Percentiles rank a stretch among this genome's conserved stretches.
These are phyloP conservation scores for Tolypocladium ophioglossoides DNA, from an alignment of 2,329 filamentous ascomycete genomes.

Conservation along the genomic window DNA sequence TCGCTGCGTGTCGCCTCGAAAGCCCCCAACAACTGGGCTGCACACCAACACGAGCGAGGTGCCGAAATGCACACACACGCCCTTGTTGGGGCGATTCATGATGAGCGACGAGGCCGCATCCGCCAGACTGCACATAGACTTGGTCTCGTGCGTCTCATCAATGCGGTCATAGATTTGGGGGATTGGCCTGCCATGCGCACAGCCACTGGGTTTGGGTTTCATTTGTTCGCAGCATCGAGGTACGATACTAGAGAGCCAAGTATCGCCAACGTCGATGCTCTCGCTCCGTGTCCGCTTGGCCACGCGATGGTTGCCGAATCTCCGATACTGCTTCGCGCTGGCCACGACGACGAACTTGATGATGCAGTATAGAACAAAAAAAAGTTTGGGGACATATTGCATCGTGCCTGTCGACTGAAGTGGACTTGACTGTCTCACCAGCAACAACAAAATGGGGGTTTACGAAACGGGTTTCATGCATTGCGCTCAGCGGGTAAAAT, in stretches of 20 bases:
- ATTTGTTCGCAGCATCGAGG: background rate
- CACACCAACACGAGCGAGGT: background rate
- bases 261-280: no score
- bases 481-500: constrained; percentile 26
- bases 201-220: background rate
- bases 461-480: constrained; percentile 26
- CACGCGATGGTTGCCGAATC: background rate
- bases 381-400: constrained; percentile 18
- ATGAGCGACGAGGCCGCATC: background rate
- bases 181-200: background rate
- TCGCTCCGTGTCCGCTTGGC: background rate
- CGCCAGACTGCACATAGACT: background rate
- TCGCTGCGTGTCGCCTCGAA: background rate
- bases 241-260: background rate
- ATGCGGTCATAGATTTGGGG: background rate
- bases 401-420: constrained; percentile 12
- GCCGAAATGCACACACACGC: background rate
- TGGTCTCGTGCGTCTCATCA: background rate
- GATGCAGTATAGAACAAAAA: constrained; percentile 6
- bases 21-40: background rate
- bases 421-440: constrained; percentile 10
- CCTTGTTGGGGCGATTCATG: background rate
- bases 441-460: constrained; percentile 16
- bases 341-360: constrained; percentile 5
- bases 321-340: background rate